These are phyloP conservation scores for Colletotrichum lentis DNA, from an alignment of 2,329 filamentous ascomycete genomes.

Conservation along the genomic window DNA sequence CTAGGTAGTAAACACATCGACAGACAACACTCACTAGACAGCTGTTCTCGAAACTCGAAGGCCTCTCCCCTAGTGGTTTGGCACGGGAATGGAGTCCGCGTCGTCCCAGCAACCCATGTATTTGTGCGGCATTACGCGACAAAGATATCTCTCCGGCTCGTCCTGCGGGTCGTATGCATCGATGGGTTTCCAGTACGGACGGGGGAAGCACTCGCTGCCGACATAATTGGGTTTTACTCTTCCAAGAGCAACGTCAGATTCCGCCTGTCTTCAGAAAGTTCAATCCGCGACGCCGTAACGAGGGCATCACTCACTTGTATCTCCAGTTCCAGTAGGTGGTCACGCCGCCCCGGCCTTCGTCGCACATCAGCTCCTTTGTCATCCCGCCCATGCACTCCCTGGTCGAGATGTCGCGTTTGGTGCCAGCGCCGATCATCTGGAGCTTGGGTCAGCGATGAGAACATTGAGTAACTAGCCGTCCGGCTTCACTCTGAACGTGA, in stretches of 20 bases:
- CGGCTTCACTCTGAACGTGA: not conserved
- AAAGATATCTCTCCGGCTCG: not conserved
- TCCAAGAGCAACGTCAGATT: not conserved
- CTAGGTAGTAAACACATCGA: no score
- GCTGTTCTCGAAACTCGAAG: no score
- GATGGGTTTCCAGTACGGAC: not conserved
- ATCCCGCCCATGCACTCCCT: not conserved
- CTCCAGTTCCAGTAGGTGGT: constrained; percentile 2
- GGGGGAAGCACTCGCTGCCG: not conserved
- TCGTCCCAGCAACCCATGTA: not conserved
- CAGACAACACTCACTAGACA: no score
- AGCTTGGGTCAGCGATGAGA: not conserved
- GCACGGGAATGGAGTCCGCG: not conserved
- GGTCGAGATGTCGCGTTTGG: not conserved
- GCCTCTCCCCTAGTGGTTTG: not conserved
- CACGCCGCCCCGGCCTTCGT: not conserved
- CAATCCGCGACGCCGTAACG: not conserved
- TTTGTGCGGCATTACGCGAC: fast-evolving
- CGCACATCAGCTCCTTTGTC: not conserved
- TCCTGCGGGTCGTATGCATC: not conserved
- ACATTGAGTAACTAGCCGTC: not conserved
- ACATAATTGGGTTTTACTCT: not conserved
- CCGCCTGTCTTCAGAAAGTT: no score
- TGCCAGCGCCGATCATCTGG: not conserved
- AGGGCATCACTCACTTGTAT: not conserved